These are phyloP conservation scores for Aspergillus baeticus DNA, from an alignment of 495 filamentous ascomycete genomes.

Conservation along the genomic window DNA sequence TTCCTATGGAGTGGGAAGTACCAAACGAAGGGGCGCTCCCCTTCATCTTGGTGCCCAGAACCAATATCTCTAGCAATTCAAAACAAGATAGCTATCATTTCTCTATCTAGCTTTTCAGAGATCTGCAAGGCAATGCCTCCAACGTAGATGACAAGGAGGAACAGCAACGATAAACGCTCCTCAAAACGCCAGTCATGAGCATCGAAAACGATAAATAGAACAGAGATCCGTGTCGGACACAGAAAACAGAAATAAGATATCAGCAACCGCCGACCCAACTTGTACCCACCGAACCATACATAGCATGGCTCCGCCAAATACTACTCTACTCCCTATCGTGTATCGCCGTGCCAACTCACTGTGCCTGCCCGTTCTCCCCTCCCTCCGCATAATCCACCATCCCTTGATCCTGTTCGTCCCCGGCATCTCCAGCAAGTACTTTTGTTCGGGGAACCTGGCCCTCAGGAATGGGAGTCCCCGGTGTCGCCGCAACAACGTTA, in stretches of 20 bases:
- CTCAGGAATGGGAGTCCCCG: constrained; percentile 52
- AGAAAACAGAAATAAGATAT: neutral
- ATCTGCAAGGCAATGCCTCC: too few species aligned
- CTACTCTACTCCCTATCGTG: neutral
- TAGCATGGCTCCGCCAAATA: neutral
- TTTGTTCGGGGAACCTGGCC: constrained; percentile 60
- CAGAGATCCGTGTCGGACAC: neutral
- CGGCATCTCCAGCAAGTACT: constrained; percentile 66
- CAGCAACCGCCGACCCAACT: neutral
- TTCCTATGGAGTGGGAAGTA: too few species aligned
- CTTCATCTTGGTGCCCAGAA: too few species aligned
- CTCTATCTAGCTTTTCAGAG: too few species aligned
- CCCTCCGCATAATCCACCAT: constrained; percentile 39
- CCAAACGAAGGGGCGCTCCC: too few species aligned
- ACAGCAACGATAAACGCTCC: constrained; percentile 11
- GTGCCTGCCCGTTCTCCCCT: constrained; percentile 19
- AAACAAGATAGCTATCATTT: too few species aligned
- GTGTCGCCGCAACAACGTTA: constrained; percentile 82
- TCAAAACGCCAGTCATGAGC: constrained; percentile 17
- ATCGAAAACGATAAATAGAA: neutral
- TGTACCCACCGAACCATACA: neutral
- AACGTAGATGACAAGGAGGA: too few species aligned
- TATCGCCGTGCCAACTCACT: neutral
- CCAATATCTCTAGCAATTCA: too few species aligned
- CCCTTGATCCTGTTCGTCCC: constrained; percentile 43